Evolutionary conservation across 2,329 filamentous ascomycete genomes (phyloP), one percentile per base, ranked within the genome.

Genomic region (Pseudogymnoascus verrucosus): DNA sequence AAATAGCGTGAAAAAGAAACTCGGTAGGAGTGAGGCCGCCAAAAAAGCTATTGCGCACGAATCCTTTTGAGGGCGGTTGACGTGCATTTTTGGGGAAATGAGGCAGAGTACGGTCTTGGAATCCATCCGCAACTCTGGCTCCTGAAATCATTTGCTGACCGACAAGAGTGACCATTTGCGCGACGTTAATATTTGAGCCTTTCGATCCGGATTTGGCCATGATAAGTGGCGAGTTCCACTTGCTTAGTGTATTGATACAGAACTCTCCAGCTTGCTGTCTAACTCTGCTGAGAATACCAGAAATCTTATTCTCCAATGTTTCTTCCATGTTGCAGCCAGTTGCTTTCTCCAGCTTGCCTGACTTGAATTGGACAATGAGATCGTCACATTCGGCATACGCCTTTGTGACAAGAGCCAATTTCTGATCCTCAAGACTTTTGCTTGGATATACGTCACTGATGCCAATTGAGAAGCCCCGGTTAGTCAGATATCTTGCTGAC

Each of bases 131-230:
- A 34, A 99, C 93, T 84, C 95, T 93, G 72, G 90, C 86, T 60
- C 92, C 91, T 65, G 90, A 90, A 71, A 99, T 98, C 84, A 98
- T 97, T 71, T 99, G 95, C 77, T 99, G 95, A 61, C 95, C 95
- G 73, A 99, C 95, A 65, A 93, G 87, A 64, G 95, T 93, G 74
- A 98, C 90, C 95, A 99, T 99, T 79, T 99, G 95, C 7, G 95
- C 95, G 36, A 99, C 95, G 80, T 99, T 99, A 80, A 99, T 96
- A 70, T 91, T 89, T 4, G 92, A 96, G 74, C 95, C 95, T 76
- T 99, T 99, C 62, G 93, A 98, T 60, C 95, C 95, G 11, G 91
- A 98, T 66, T 91, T 95, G 66, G 95, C 95, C 95, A 99, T 99
- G 78, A 96, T 89, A 67, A 98, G 81, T 5, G 95, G 93, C 0